These are phyloP conservation scores for Nymphaea thermarum DNA, from an alignment of 164 flowering plant species.

Conservation along the genomic window DNA sequence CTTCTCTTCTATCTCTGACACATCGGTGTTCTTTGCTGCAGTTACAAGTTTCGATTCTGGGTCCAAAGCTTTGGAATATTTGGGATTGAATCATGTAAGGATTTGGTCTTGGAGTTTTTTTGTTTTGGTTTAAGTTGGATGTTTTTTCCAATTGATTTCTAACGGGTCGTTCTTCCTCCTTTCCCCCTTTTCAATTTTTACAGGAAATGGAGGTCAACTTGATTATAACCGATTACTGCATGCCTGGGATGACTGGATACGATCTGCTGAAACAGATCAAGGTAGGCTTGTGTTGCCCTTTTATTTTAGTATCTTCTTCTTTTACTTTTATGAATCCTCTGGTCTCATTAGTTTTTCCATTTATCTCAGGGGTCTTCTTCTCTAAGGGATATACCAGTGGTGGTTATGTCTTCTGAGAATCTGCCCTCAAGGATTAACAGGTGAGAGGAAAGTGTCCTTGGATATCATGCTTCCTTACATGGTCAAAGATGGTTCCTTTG, in stretches of 20 bases:
- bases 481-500: neutral
- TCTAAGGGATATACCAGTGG: slow-evolving; percentile 77
- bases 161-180: neutral
- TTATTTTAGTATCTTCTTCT: neutral
- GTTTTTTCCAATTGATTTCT: neutral
- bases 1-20: slow-evolving; percentile 1
- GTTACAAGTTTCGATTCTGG: slow-evolving; percentile 42
- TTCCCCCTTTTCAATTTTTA: neutral
- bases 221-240: slow-evolving; percentile 38
- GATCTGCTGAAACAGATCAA: slow-evolving; percentile 34
- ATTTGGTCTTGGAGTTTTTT: neutral
- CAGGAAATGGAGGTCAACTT: slow-evolving; percentile 29
- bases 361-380: slow-evolving; percentile 57
- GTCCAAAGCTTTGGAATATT: slow-evolving; percentile 29
- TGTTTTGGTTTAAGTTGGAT: neutral
- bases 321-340: neutral
- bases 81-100: slow-evolving; percentile 20
- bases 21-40: slow-evolving; percentile 9
- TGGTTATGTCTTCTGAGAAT: slow-evolving; percentile 94
- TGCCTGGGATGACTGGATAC: slow-evolving; percentile 54
- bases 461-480: neutral
- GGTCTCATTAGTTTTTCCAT: neutral
- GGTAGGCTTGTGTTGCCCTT: slow-evolving; percentile 10
- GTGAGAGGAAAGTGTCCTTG: slow-evolving; percentile 21
- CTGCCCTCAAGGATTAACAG: slow-evolving; percentile 81